Evolutionary conservation across 2,329 filamentous ascomycete species (phyloP), one percentile per base, ranked within the genome.

Genomic region (Lasiodiplodia citricola): DNA sequence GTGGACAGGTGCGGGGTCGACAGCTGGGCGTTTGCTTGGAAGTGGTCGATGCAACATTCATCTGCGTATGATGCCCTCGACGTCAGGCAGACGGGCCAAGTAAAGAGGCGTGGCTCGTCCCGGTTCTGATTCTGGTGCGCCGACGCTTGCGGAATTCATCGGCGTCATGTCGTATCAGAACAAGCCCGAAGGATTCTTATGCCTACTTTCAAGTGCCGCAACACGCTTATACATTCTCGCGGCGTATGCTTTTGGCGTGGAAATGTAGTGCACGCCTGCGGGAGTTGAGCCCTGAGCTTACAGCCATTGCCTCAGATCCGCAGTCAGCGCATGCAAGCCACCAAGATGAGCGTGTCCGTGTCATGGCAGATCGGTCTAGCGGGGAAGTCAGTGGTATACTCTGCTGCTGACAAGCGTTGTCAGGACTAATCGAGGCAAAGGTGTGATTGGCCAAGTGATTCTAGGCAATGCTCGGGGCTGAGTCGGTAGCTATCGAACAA

Each of bases 1-100:
- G 47, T 23, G n/a, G 60, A 47, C 47, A 38, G 60, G 47, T 64
- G 60, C 60, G 60, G 60, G 60, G 60, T 64, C 47, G 25, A 13
- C 47, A 64, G 28, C 60, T 64, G 60, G 60, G 60, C 47, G 44
- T 51, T 64, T 51, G 10, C 60, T 64, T 64, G 60, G 60, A 35
- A 38, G 38, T 14, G 16, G n/a, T 14, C 41, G n/a, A 38, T 37
- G 31, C 44, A 7, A 38, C 47, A 23, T 5, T 7, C 31, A 25
- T 64, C n/a, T 52, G 6, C 47, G 25, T 23, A 2, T 7, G 23
- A 37, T 51, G 28, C 10, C 28, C 60, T 16, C 44, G 60, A 64
- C 31, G 60, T 52, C 47, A 52, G 60, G 60, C 5, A 13, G 14
- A 51, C 11, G n/a, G 44, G 60, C 60, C 60, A 64, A 64, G 60